phyloP scores from a whole-genome alignment of 345 rosid species.

The Salix viminalis region DNA sequence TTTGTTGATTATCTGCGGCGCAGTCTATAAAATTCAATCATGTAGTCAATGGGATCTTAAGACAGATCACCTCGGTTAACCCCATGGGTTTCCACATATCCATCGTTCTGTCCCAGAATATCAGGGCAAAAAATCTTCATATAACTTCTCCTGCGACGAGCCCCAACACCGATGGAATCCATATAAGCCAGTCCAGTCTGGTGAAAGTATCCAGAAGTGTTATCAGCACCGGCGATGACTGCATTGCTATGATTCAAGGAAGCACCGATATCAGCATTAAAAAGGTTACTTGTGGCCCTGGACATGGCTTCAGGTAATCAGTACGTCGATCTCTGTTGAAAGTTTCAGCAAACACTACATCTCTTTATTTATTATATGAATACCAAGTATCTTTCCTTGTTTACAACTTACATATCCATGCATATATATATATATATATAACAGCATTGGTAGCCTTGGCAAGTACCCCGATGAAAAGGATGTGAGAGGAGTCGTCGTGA shows the following conservation, averaged over 20 bases:
- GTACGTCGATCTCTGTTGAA: too few species aligned
- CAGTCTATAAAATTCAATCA: slow-evolving; percentile 42
- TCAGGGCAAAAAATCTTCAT: slow-evolving; percentile 23
- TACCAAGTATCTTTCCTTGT: background rate
- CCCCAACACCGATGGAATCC: slow-evolving; percentile 74
- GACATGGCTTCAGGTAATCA: slow-evolving; percentile 66
- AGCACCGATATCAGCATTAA: slow-evolving; percentile 38
- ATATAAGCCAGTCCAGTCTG: slow-evolving; percentile 50
- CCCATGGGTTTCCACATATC: slow-evolving; percentile 60
- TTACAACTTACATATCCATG: background rate
- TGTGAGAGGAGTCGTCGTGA: slow-evolving; percentile 44
- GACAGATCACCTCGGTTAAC: slow-evolving; percentile 45
- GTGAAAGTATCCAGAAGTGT: slow-evolving; percentile 36
- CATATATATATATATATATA: background rate
- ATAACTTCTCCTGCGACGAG: slow-evolving; percentile 44
- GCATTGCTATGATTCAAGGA: slow-evolving; percentile 63
- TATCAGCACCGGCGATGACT: slow-evolving; percentile 68
- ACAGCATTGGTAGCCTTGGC: slow-evolving; percentile 77
- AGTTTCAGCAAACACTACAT: background rate
- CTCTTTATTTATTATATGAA: background rate
- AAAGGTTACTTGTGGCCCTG: slow-evolving; percentile 63
- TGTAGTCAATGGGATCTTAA: slow-evolving; percentile 30
- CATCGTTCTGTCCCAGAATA: slow-evolving; percentile 33
- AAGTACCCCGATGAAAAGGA: slow-evolving; percentile 46
- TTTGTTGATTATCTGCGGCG: background rate